Percentiles rank a stretch among this genome's conserved stretches.
Evolutionary conservation across 495 filamentous ascomycete genomes (phyloP).

Genomic region (Cenococcum geophilum): DNA sequence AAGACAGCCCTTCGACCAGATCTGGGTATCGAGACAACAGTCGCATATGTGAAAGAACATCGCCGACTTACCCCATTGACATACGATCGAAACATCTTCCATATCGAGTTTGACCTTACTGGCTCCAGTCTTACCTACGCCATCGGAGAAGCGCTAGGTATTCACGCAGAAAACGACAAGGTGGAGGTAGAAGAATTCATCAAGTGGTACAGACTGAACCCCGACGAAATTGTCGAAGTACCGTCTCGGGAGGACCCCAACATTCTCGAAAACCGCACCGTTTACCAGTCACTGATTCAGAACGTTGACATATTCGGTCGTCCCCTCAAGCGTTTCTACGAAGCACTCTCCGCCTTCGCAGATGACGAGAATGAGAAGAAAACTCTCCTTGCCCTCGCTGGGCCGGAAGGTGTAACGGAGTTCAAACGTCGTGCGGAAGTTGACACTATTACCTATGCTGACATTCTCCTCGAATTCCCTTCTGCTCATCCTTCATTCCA

Average conservation of each 20-base stretch:
- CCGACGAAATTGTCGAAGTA: slow-evolving; percentile 80
- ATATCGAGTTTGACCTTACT: slow-evolving; percentile 96
- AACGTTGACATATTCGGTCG: slow-evolving; percentile 97
- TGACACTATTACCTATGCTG: slow-evolving; percentile 87
- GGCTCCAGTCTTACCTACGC: slow-evolving; percentile 86
- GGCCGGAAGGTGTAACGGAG: slow-evolving; percentile 79
- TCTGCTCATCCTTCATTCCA: slow-evolving; percentile 87
- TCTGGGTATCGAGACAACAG: slow-evolving; percentile 73
- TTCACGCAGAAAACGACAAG: slow-evolving; percentile 88
- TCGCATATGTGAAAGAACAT: slow-evolving; percentile 90
- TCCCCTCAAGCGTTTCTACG: slow-evolving; percentile 95
- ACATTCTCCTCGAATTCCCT: slow-evolving; percentile 78
- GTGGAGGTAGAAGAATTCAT: slow-evolving; percentile 79
- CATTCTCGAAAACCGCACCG: slow-evolving; percentile 80
- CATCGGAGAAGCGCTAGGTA: slow-evolving; percentile 96
- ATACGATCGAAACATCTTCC: slow-evolving; percentile 99
- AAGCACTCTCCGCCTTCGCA: slow-evolving; percentile 81
- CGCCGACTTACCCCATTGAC: slow-evolving; percentile 78
- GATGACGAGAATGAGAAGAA: slow-evolving; percentile 74
- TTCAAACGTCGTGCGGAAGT: slow-evolving; percentile 94
- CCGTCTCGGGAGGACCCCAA: slow-evolving; percentile 74
- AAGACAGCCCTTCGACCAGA: slow-evolving; percentile 73
- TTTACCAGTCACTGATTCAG: slow-evolving; percentile 86
- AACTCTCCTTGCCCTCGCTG: slow-evolving; percentile 66
- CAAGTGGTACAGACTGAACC: slow-evolving; percentile 74